Conservation (phyloP, 805 yeast species). For the Maudiozyma saulgeensis region DNA sequence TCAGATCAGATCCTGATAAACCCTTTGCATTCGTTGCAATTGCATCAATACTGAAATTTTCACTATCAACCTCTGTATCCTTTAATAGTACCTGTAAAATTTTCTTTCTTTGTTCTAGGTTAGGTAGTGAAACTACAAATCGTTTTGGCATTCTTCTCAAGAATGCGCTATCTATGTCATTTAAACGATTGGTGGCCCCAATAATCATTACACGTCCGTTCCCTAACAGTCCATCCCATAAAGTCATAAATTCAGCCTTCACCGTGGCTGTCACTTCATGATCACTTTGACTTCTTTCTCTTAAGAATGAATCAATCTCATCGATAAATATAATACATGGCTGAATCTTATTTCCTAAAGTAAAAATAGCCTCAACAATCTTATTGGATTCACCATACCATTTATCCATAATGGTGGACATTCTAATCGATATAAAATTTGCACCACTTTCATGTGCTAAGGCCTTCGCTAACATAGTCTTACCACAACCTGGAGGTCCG, state of each 20-base stretch:
- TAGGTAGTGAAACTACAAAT: slow-evolving; percentile 71
- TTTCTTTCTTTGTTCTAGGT: slow-evolving; percentile 51
- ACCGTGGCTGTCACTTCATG: slow-evolving; percentile 93
- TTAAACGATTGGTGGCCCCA: slow-evolving; percentile 91
- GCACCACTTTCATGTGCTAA: slow-evolving; percentile 89
- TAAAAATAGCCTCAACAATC: slow-evolving; percentile 84
- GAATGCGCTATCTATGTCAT: slow-evolving; percentile 87
- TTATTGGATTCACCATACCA: slow-evolving; percentile 97
- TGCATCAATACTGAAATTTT: slow-evolving; percentile 47
- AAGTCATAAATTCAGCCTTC: slow-evolving; percentile 94
- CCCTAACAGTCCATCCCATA: slow-evolving; percentile 86
- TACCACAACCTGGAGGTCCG: slow-evolving; percentile 98
- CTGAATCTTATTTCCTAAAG: slow-evolving; percentile 78
- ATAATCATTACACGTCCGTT: slow-evolving; percentile 76
- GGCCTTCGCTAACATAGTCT: slow-evolving; percentile 95
- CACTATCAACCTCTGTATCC: slow-evolving; percentile 49
- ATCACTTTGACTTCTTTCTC: slow-evolving; percentile 75
- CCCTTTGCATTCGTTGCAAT: slow-evolving; percentile 63
- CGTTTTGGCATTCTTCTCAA: slow-evolving; percentile 88
- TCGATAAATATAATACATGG: slow-evolving; percentile 95
- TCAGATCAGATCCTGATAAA: slow-evolving; percentile 82
- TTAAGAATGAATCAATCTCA: slow-evolving; percentile 88
- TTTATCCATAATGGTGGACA: slow-evolving; percentile 92
- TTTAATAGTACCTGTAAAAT: slow-evolving; percentile 61
- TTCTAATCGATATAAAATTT: slow-evolving; percentile 77